These are phyloP conservation scores for Epichloe baconii DNA, from an alignment of 2,329 filamentous ascomycete genomes.

Conservation along the genomic window DNA sequence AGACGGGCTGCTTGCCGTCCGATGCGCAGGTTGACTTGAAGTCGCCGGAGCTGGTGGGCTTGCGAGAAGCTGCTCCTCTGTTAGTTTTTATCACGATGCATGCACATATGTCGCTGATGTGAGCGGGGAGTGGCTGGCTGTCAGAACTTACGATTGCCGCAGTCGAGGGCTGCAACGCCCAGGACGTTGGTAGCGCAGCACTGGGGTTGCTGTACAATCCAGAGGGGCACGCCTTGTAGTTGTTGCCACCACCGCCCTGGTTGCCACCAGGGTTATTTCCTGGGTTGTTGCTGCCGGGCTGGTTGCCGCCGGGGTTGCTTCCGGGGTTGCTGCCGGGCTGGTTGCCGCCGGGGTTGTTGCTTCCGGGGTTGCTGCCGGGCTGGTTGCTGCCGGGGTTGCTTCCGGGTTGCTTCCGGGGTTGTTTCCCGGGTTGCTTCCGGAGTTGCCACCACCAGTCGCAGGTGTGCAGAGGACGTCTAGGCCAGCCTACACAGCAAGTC, in stretches of 20 bases:
- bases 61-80: neutral
- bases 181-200: conserved; percentile 7
- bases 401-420: neutral
- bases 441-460: neutral
- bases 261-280: neutral
- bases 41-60: neutral
- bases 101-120: neutral
- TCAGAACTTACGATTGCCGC: conserved; percentile 6
- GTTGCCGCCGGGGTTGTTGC: neutral
- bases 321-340: neutral
- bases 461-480: neutral
- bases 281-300: neutral
- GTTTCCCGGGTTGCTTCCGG: neutral
- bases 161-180: conserved; percentile 5
- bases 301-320: neutral
- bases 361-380: neutral
- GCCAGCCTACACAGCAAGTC: neutral
- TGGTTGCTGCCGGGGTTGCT: neutral
- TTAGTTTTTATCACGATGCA: neutral
- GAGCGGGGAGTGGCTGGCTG: neutral
- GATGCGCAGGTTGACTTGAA: conserved; percentile 5
- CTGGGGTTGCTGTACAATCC: conserved; percentile 6
- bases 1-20: conserved; percentile 1
- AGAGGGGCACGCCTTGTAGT: neutral
- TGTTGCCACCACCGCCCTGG: neutral